Evolutionary conservation across 2,329 filamentous ascomycete genomes (phyloP).

Genomic region (Phialophora macrospora): DNA sequence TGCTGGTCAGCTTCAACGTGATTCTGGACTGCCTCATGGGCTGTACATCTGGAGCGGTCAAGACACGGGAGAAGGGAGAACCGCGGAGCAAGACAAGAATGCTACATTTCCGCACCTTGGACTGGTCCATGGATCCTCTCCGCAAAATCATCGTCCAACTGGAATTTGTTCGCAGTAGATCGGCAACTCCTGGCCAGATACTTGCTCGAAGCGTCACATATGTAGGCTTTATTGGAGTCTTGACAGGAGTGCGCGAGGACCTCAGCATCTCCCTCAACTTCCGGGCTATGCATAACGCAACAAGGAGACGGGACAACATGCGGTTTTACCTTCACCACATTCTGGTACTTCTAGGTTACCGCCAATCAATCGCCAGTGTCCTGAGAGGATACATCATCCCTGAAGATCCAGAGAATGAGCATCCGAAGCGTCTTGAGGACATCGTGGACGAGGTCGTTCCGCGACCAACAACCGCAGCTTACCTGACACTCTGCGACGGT

Average conservation of each 20-base stretch:
- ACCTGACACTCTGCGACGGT: slow-evolving; percentile 62
- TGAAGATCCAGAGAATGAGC: slow-evolving; percentile 17
- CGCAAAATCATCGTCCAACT: slow-evolving; percentile 58
- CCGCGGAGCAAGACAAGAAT: slow-evolving; percentile 39
- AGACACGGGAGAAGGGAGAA: slow-evolving; percentile 33
- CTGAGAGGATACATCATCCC: slow-evolving; percentile 46
- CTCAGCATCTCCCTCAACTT: slow-evolving; percentile 59
- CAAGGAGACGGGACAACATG: slow-evolving; percentile 44
- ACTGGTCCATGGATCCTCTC: slow-evolving; percentile 61
- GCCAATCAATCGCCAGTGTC: slow-evolving; percentile 59
- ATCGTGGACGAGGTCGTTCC: slow-evolving; percentile 40
- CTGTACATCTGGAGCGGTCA: slow-evolving; percentile 64
- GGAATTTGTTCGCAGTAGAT: slow-evolving; percentile 51
- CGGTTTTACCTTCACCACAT: slow-evolving; percentile 56
- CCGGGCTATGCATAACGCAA: slow-evolving; percentile 54
- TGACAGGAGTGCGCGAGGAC: slow-evolving; percentile 55
- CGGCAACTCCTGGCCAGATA: slow-evolving; percentile 42
- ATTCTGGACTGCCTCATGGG: slow-evolving; percentile 68
- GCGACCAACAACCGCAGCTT: slow-evolving; percentile 59
- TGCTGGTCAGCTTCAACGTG: slow-evolving; percentile 67
- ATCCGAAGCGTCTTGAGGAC: slow-evolving; percentile 33
- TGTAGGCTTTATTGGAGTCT: slow-evolving; percentile 56
- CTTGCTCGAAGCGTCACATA: slow-evolving; percentile 56
- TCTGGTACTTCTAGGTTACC: slow-evolving; percentile 59
- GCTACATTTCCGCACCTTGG: slow-evolving; percentile 53